Evolutionary conservation across 2,329 filamentous ascomycete species (phyloP), one percentile per base, ranked within the genome.

Genomic region (Ascochyta fabae): DNA sequence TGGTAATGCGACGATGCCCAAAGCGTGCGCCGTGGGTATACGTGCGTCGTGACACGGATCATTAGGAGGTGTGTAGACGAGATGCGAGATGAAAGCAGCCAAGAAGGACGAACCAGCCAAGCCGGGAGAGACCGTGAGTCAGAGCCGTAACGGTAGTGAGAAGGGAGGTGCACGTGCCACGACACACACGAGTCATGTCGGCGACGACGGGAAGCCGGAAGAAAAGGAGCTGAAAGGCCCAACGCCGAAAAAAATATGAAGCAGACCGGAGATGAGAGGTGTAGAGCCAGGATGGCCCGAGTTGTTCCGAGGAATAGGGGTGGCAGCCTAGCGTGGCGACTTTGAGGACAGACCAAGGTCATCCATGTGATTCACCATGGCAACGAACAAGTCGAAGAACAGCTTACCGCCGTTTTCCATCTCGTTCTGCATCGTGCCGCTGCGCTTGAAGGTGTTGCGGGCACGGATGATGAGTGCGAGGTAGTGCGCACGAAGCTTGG

Each of bases 361-460:
- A 53, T 75, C 73, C 71, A 96, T 90, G 72, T 96, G 91, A 74
- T 96, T 96, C 78, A 90, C 92, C 78, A 96, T 86, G 16, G 93
- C 92, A 46, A 96, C 93, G 74, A 96, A 97, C 40, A 96, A 81
- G 72, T 96, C 93, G 73, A 96, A 97, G 80, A 96, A 96, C 56
- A 96, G 81, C 70, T 90, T 90, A 49, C 91, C 91, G 26, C 93
- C 93, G 59, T 86, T 86, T 75, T 90, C 90, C 92, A 97, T 96
- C 79, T 96, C 92, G 65, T 91, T 86, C 78, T 96, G 93, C 92
- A 96, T 96, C 3, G 92, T 96, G 50, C 92, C 92, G 76, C 92
- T 96, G 51, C 91, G 84, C 82, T 96, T 96, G 79, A 97, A 96
- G 2, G 91, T 96, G 71, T 86, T 85, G 64, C 93, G 86, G 67